These are phyloP conservation scores for Nicotiana attenuata DNA, from an alignment of 257 asterid species.

Conservation along the genomic window DNA sequence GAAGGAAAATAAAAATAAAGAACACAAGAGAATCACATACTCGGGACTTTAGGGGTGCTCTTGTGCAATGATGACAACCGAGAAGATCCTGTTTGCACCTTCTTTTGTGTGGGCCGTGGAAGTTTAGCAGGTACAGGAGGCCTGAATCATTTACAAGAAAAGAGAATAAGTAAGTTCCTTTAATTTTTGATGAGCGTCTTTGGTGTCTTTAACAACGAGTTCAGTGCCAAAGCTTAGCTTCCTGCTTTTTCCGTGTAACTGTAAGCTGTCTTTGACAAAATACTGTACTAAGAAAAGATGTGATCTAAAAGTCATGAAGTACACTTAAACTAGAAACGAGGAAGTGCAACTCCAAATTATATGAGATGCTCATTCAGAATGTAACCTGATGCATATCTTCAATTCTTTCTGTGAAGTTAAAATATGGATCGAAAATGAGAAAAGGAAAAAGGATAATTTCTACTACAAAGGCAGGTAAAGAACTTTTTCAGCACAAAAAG, in stretches of 20 bases:
- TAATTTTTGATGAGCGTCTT: not conserved
- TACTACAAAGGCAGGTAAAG: slow-evolving; percentile 1
- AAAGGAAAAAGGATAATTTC: not conserved
- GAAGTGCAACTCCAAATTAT: not conserved
- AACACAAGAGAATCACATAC: slow-evolving; percentile 28
- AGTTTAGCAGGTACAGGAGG: slow-evolving; percentile 33
- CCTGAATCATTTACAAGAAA: slow-evolving; percentile 36
- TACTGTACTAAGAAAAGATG: slow-evolving; percentile 2
- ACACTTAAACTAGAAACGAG: not conserved
- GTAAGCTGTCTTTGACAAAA: not conserved
- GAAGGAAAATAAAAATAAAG: not conserved
- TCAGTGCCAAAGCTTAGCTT: not conserved
- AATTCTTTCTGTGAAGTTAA: not conserved
- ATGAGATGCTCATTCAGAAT: not conserved
- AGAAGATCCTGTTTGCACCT: slow-evolving; percentile 43
- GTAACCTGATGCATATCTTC: not conserved
- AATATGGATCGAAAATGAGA: not conserved
- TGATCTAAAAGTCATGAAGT: not conserved
- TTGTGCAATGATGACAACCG: slow-evolving; percentile 35
- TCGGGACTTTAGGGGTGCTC: slow-evolving; percentile 55
- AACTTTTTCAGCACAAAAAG: not conserved
- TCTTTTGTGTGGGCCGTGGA: slow-evolving; percentile 62
- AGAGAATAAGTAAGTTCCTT: not conserved
- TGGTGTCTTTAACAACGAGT: not conserved
- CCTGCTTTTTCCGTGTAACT: not conserved